These are phyloP conservation scores for Microthyrium microscopicum DNA, from an alignment of 2,329 filamentous ascomycete species.

Conservation along the genomic window DNA sequence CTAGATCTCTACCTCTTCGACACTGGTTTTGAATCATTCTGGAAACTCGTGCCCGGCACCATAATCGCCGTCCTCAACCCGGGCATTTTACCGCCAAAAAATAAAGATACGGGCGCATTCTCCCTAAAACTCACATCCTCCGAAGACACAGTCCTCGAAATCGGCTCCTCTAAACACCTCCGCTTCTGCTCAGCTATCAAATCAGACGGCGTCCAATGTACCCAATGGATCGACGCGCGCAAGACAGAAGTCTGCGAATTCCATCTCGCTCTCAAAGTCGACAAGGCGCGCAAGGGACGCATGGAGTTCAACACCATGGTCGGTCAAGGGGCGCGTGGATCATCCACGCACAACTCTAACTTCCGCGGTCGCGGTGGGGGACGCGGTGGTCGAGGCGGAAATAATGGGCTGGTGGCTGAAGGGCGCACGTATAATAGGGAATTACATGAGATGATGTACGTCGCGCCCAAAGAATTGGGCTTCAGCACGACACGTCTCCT, in stretches of 20 bases:
- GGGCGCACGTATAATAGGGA: conserved; percentile 37
- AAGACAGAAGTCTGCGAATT: conserved; percentile 88
- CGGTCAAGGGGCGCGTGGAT: conserved; percentile 25
- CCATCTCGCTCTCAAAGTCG: conserved; percentile 68
- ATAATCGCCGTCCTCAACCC: conserved; percentile 87
- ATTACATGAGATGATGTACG: conserved; percentile 34
- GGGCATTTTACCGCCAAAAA: conserved; percentile 71
- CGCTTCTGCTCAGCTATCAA: conserved; percentile 75
- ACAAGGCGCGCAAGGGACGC: conserved; percentile 49
- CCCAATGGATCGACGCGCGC: conserved; percentile 70
- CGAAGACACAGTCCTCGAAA: conserved; percentile 76
- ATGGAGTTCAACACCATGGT: conserved; percentile 59
- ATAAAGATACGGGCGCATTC: conserved; percentile 65
- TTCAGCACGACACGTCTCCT: conserved; percentile 44
- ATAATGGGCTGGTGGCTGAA: conserved; percentile 14
- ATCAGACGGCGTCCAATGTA: conserved; percentile 69
- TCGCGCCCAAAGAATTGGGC: conserved; percentile 18
- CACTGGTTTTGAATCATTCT: conserved; percentile 78
- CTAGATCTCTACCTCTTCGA: conserved; percentile 86
- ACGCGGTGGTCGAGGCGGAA: conserved; percentile 13
- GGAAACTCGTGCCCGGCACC: conserved; percentile 85
- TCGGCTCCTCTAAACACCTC: conserved; percentile 70
- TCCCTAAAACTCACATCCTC: conserved; percentile 72
- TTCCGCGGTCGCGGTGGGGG: conserved; percentile 11
- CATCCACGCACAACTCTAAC: conserved; percentile 4